phyloP scores from a whole-genome alignment of 2,329 filamentous ascomycete species.

The Phialophora verrucosa region DNA sequence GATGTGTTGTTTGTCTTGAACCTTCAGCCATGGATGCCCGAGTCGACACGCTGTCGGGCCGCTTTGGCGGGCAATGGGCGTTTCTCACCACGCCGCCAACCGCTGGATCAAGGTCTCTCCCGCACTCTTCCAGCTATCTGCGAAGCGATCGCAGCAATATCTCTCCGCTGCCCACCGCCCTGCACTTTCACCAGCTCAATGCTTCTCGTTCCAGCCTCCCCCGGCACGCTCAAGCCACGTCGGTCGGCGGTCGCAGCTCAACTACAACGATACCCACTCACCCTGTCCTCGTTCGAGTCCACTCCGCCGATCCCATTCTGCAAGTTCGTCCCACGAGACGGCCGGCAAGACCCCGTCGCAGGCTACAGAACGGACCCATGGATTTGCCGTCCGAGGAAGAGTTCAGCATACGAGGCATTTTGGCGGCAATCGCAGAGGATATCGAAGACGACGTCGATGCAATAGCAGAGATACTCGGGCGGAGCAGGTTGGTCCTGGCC shows the following conservation, averaged over 20 bases:
- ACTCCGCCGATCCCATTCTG: constrained; percentile 47
- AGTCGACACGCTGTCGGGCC: constrained; percentile 39
- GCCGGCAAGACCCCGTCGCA: constrained; percentile 44
- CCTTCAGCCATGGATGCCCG: constrained; percentile 32
- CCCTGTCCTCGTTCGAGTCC: constrained; percentile 52
- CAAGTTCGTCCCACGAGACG: constrained; percentile 43
- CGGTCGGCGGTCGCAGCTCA: constrained; percentile 37
- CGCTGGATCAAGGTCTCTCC: constrained; percentile 36
- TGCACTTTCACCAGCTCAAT: constrained; percentile 36
- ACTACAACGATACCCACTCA: constrained; percentile 46
- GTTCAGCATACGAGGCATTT: constrained; percentile 62
- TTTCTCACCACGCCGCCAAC: constrained; percentile 35
- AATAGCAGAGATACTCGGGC: constrained; percentile 67
- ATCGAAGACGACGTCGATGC: constrained; percentile 64
- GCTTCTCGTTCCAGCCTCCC: constrained; percentile 37
- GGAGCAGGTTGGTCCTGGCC: constrained; percentile 65
- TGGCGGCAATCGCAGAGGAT: constrained; percentile 63
- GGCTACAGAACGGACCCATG: constrained; percentile 34
- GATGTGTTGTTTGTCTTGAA: constrained; percentile 36
- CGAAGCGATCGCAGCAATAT: constrained; percentile 38
- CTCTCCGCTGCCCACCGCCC: constrained; percentile 33
- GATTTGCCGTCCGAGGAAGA: constrained; percentile 56
- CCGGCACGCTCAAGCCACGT: constrained; percentile 32
- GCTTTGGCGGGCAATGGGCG: constrained; percentile 39
- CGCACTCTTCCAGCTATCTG: constrained; percentile 38